Evolutionary conservation across 2,329 filamentous ascomycete species (phyloP), one percentile per base, ranked within the genome.

Genomic region (Macrophomina phaseolina): DNA sequence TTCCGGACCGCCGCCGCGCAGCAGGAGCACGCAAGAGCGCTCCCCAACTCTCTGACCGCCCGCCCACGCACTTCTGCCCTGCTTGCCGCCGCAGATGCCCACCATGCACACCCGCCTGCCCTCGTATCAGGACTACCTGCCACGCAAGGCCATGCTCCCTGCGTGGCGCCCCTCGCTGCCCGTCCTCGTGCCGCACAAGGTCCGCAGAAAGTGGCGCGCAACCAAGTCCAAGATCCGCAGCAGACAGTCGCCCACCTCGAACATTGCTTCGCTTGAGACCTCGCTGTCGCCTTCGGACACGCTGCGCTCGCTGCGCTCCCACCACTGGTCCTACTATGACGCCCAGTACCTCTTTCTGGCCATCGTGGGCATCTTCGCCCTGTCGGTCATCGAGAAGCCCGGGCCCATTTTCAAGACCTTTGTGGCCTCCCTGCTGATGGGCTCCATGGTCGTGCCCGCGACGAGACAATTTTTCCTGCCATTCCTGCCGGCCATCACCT

Each of bases 381-480:
- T 97, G 68, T 91, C 86, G 73, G 89, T 97, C 70, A 92, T 94
- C 69, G 91, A 94, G 70, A 86, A 83, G 12, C 89, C 93, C 0
- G 93, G 93, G 1, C 91, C 93, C 0, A 78, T 94, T 65, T 81
- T 90, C 70, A 97, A 97, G 85, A 89, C 90, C 1, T 85, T 89
- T 56, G 87, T 90, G 49, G 85, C 92, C 14, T 84, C 89, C 1
- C 83, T 87, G 64, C 84, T 94, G 68, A 82, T 90, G 68, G 82
- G 88, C 71, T 87, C 93, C 38, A 83, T 97, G 46, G 83, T 94
- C 52, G 86, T 97, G 78, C 94, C 94, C 6, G 86, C 92, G 61
- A 96, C 94, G 3, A 87, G 92, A 70, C 94, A 98, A 78, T 97
- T 97, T 79, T 93, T 97, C 77, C 84, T 97, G 49, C 94, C 94